Conservation (phyloP, 2,329 filamentous ascomycete species). For the Coniochaeta sp. region DNA sequence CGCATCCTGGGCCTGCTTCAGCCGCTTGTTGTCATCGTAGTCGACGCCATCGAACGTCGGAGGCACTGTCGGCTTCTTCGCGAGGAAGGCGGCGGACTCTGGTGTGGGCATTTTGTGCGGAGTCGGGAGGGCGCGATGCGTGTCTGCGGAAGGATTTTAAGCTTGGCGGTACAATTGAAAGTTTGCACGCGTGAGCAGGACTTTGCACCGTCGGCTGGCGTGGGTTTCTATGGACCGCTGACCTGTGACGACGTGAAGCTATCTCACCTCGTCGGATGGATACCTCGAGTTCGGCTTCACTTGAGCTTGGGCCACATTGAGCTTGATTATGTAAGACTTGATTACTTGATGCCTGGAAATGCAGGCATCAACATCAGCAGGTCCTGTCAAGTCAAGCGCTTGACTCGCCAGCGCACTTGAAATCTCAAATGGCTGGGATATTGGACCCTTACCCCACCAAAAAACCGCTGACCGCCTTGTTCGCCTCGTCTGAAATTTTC, state of each 20-base stretch:
- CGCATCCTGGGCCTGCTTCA: slow-evolving; percentile 78
- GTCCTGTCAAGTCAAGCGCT: not conserved
- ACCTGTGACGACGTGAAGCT: not conserved
- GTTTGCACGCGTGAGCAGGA: not conserved
- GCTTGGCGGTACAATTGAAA: slow-evolving; percentile 4
- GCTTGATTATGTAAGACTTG: not conserved
- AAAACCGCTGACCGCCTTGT: not conserved
- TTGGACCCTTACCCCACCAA: not conserved
- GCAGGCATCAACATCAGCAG: not conserved
- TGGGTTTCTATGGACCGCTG: not conserved
- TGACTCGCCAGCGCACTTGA: not conserved
- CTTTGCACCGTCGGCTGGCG: not conserved
- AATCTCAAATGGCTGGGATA: not conserved
- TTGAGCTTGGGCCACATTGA: not conserved
- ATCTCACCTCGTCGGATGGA: too few species aligned
- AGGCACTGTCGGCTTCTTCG: slow-evolving; percentile 74
- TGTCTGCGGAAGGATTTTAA: not conserved
- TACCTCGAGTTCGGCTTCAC: not conserved
- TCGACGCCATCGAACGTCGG: slow-evolving; percentile 82
- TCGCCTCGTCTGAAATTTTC: not conserved
- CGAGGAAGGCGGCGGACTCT: slow-evolving; percentile 74
- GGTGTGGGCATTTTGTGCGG: slow-evolving; percentile 62
- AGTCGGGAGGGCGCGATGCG: slow-evolving; percentile 10
- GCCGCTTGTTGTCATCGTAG: slow-evolving; percentile 71
- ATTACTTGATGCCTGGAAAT: not conserved